These are phyloP conservation scores for Penicillium sp. DNA, from an alignment of 2,329 filamentous ascomycete genomes.

Conservation along the genomic window DNA sequence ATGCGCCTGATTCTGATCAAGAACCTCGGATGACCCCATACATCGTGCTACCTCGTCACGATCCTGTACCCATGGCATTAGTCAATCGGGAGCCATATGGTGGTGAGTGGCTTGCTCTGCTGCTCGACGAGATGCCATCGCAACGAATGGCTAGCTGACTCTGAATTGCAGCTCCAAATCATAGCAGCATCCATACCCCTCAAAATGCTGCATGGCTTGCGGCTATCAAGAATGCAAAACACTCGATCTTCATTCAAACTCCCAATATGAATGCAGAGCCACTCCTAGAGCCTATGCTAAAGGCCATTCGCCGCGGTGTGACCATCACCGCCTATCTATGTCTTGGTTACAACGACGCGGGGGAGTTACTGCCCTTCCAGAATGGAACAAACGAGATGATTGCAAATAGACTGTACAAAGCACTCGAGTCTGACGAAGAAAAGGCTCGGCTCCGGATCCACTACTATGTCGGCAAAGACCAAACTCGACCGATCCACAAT, in stretches of 20 bases:
- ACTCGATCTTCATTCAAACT: slow-evolving; percentile 69
- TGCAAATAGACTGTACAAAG: slow-evolving; percentile 55
- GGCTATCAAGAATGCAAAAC: slow-evolving; percentile 59
- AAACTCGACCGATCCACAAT: slow-evolving; percentile 62
- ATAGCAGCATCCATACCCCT: slow-evolving; percentile 58
- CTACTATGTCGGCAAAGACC: slow-evolving; percentile 72
- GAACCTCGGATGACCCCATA: slow-evolving; percentile 63
- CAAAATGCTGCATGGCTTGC: slow-evolving; percentile 74
- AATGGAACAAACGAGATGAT: slow-evolving; percentile 72
- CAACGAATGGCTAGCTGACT: background rate
- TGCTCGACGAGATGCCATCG: background rate
- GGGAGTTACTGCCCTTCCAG: slow-evolving; percentile 70
- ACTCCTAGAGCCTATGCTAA: slow-evolving; percentile 58
- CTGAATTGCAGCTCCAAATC: slow-evolving; percentile 47
- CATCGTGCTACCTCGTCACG: slow-evolving; percentile 51
- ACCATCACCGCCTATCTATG: slow-evolving; percentile 67
- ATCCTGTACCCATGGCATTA: slow-evolving; percentile 64
- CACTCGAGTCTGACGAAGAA: slow-evolving; percentile 51
- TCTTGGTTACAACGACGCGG: slow-evolving; percentile 73
- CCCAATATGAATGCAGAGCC: slow-evolving; percentile 71
- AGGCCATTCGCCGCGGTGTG: slow-evolving; percentile 63
- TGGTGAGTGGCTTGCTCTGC: slow-evolving; percentile 21
- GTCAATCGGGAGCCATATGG: slow-evolving; percentile 67
- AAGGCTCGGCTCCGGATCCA: slow-evolving; percentile 55
- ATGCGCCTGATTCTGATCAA: slow-evolving; percentile 52